Evolutionary conservation across 805 yeast genomes (phyloP).

Genomic region (Lipomyces sp.): DNA sequence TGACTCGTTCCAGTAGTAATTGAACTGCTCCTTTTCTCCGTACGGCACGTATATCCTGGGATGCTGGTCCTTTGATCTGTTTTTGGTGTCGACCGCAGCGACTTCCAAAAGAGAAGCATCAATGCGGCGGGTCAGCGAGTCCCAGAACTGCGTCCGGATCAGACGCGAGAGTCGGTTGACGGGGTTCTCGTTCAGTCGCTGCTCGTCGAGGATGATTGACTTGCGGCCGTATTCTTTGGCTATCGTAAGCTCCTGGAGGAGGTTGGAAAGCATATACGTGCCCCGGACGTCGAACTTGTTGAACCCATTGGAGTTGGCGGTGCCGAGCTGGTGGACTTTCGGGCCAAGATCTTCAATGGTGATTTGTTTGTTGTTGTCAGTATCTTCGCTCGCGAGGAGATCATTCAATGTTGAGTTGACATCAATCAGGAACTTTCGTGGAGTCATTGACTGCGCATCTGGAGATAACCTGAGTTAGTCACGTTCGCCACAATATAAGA

Average conservation of each 20-base stretch:
- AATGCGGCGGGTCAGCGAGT: slow-evolving; percentile 65
- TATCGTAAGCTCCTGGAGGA: slow-evolving; percentile 82
- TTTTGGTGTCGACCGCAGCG: slow-evolving; percentile 78
- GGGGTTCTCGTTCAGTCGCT: slow-evolving; percentile 81
- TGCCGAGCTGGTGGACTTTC: slow-evolving; percentile 72
- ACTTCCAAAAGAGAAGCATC: slow-evolving; percentile 58
- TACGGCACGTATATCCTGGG: slow-evolving; percentile 79
- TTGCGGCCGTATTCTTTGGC: slow-evolving; percentile 78
- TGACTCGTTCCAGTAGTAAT: slow-evolving; percentile 58
- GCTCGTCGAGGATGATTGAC: slow-evolving; percentile 77
- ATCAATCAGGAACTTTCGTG: slow-evolving; percentile 65
- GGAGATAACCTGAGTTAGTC: neutral
- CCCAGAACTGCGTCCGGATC: slow-evolving; percentile 78
- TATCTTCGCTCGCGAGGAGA: slow-evolving; percentile 72
- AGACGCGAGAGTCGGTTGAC: slow-evolving; percentile 71
- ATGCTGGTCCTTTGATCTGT: slow-evolving; percentile 56
- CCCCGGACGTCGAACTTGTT: slow-evolving; percentile 73
- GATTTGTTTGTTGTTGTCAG: slow-evolving; percentile 79
- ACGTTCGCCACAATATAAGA: slow-evolving; percentile 27
- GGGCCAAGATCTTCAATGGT: slow-evolving; percentile 85
- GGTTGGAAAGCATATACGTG: slow-evolving; percentile 81
- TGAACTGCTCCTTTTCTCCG: slow-evolving; percentile 66
- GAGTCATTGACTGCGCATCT: slow-evolving; percentile 27
- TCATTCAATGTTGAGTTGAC: slow-evolving; percentile 70
- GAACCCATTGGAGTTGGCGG: slow-evolving; percentile 81